Base-by-base conservation (phyloP, 768 basidiomycete species). In the Lactarius tabidus region DNA sequence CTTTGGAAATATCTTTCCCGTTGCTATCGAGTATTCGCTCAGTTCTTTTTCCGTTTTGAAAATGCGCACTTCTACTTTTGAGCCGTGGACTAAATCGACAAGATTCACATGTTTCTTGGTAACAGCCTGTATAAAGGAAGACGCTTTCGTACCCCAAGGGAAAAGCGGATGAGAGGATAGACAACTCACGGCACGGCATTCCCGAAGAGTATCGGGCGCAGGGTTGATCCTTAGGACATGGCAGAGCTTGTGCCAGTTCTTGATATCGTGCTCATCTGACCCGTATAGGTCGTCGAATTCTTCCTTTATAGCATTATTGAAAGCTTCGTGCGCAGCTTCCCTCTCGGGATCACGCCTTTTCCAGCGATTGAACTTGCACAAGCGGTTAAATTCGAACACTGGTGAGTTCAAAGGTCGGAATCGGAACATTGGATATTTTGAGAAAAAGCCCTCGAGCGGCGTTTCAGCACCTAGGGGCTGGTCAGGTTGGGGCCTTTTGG, bases 31-130 rank as follows among this genome's bases (percentile, higher is more conserved):
- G 39, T 76, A 77, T 9, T 23, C 0, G 8, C 67, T 70, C 1
- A 77, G 72, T 6, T 70, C 58, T 0, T 53, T 51, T 31, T 74
- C 70, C 0, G 70, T 67, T 10, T 20, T 1, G 60, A 77, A 78
- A 7, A 38, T 53, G 0, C 14, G 54, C 6, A 77, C 72, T 6
- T 62, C 65, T 1, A 67, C 67, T 18, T 60, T 58, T 1, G 36
- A 62, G 0, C 69, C 60, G 23, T 75, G 65, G 23, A 77, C 52
- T 43, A 78, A 70, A 54, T 77, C 74, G 28, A 75, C 68, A 4
- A 77, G 68, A 51, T 78, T 76, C 53, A 78, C 71, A 15, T 74
- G 56, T 26, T 62, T 62, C 38, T 15, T 20, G 23, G 10, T n/a
- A 31, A 62, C 60, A 4, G n/a, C 65, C 57, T 62, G 28, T 17